Base-by-base conservation (phyloP, 2,329 filamentous ascomycete species). In the Xylaria sp. region DNA sequence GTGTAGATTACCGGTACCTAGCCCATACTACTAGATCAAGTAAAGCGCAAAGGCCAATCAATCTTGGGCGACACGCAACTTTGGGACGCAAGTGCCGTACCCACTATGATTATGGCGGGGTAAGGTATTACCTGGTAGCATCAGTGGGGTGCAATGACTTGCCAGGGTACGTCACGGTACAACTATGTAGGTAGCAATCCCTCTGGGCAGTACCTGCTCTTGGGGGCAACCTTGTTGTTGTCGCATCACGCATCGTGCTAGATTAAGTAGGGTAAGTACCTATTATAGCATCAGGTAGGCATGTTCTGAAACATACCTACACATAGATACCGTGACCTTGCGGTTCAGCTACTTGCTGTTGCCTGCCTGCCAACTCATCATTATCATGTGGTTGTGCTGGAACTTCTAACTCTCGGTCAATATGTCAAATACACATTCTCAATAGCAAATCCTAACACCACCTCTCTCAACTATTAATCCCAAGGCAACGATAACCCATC, bases 71-170 rank as follows among this genome's bases (percentile, higher is more conserved):
- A 25, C 13, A 21, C n/a, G 57, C 16, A 51, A 18, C 23, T 10
- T 35, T 42, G 40, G 13, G 8, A 10, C 10, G 3, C 13, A 57
- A 23, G 37, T 55, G 37, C 42, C 16, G 42, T 37, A 44, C 21
- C 51, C 61, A 51, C 53, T 27, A n/a, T 40, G 29, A 16, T 8
- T 18, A 58, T 58, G 27, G 62, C 62, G 62, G 62, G 62, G 62
- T 51, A 57, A 44, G 35, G 32, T 40, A 29, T 12, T 13, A 3
- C 3, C 9, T n/a, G 32, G 53, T 6, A 16, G 18, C 51, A 10
- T 13, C 6, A 37, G 53, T 37, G 53, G 29, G n/a, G 53, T 23
- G 5, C 21, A 16, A 21, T 0, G 23, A 2, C 29, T 55, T 8
- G 35, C 23, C 32, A n/a, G 53, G 32, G 12, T 57, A 57, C 42